A percentile compares a stretch with the other conserved stretches of the same genome.
phyloP scores from a whole-genome alignment of 441 rosid species.

The Euphorbia corollata region DNA sequence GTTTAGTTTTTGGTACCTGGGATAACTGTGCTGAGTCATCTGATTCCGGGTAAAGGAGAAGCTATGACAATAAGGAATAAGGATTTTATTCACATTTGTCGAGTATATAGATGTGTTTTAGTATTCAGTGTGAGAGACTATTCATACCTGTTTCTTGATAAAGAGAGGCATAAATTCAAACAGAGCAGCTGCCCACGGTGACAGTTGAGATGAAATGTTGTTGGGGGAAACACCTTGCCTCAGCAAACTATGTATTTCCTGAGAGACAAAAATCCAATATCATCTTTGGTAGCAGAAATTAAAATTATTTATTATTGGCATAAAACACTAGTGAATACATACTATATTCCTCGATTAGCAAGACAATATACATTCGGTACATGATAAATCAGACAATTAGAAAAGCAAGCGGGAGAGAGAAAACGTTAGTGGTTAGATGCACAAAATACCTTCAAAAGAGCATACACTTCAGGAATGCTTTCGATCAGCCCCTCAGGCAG shows the following conservation, averaged over 20 bases:
- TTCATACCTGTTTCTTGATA: slow-evolving; percentile 77
- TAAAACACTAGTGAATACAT: background rate
- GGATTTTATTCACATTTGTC: slow-evolving; percentile 21
- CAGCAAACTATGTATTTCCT: slow-evolving; percentile 92
- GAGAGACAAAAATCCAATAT: slow-evolving; percentile 9
- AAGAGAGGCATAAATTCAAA: slow-evolving; percentile 90
- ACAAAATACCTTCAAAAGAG: slow-evolving; percentile 90
- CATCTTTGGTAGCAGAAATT: background rate
- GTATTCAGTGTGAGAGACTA: slow-evolving; percentile 12
- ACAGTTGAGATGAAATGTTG: slow-evolving; percentile 74
- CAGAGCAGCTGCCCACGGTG: slow-evolving; percentile 97
- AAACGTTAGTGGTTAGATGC: no score
- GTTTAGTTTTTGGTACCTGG: slow-evolving; percentile 50
- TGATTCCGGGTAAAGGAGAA: slow-evolving; percentile 90
- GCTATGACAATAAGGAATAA: slow-evolving; percentile 39
- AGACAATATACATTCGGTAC: background rate
- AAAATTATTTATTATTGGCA: slow-evolving; percentile 10
- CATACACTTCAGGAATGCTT: slow-evolving; percentile 95
- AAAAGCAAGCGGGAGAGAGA: no score
- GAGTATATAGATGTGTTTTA: slow-evolving; percentile 16
- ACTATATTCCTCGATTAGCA: background rate
- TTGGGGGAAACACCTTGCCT: slow-evolving; percentile 68
- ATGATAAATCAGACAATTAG: no score
- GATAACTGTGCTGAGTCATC: slow-evolving; percentile 99
- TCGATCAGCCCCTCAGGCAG: slow-evolving; percentile 97